Evolutionary conservation across 2,329 filamentous ascomycete species (phyloP), one percentile per base, ranked within the genome.

Genomic region (Bipolaris gigantea): DNA sequence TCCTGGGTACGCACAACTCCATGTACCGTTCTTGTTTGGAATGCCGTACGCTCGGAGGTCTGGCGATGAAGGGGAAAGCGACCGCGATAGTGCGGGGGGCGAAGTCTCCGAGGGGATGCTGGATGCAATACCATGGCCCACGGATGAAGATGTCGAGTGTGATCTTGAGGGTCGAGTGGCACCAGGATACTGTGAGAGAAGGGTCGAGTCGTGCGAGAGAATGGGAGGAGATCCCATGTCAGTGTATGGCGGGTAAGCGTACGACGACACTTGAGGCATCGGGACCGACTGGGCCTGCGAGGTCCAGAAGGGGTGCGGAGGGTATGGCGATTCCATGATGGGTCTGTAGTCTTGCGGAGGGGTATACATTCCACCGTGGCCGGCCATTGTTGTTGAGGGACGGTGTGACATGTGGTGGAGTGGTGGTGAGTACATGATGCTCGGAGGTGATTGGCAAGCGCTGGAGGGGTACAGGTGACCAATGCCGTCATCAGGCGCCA

Each of bases 1-100:
- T 13, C 80, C 81, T 1, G 81, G 82, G 63, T 83, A 83, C 4
- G 79, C 80, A 66, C 84, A 86, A 42, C 80, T 80, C 83, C 83
- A 86, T 53, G 77, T 81, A 33, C 77, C 77, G 45, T 79, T 73
- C 54, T 75, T 72, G 60, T 78, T 79, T 11, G 72, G 71, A 51
- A 70, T 74, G n/a, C 78, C 78, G 48, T 75, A 77, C 5, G 67
- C 69, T 40, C 73, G 66, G 13, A 77, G 69, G 50, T 76, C 75
- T 40, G 73, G 72, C 9, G 72, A 71, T 46, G 69, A 72, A 11
- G 74, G 74, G 19, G 74, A 76, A 8, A 75, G 59, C 3, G 73
- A 76, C 36, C 74, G 70, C 10, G 73, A 74, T 15, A 70, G 57
- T 13, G 63, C 55, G 19, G 68, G 69, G 38, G 70, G 68, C 21